These are phyloP conservation scores for Firmiana major DNA, from an alignment of 345 rosid genomes.

Conservation along the genomic window DNA sequence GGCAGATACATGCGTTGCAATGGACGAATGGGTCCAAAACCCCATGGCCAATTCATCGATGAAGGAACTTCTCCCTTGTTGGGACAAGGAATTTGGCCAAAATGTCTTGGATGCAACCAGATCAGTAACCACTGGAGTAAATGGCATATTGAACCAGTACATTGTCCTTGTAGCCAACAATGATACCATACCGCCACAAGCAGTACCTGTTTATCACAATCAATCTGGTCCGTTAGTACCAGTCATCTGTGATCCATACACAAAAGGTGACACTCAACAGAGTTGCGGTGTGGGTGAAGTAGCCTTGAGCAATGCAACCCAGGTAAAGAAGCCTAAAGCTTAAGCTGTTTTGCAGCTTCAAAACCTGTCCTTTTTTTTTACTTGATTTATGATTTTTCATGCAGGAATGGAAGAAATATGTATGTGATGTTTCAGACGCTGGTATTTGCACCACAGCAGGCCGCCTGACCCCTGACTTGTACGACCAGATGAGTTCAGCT, in stretches of 20 bases:
- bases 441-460: constrained; percentile 39
- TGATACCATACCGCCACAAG: constrained; percentile 30
- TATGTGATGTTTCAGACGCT: constrained; percentile 41
- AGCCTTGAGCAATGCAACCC: constrained; percentile 40
- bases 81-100: constrained; percentile 48
- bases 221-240: constrained; percentile 74
- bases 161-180: constrained; percentile 46
- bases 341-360: not conserved
- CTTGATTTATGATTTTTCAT: not conserved
- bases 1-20: constrained; percentile 71
- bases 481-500: constrained; percentile 33
- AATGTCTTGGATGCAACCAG: constrained; percentile 42
- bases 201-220: constrained; percentile 46
- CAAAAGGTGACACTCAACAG: constrained; percentile 19
- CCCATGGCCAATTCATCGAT: constrained; percentile 67
- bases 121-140: constrained; percentile 37
- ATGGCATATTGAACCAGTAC: constrained; percentile 38
- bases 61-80: constrained; percentile 64
- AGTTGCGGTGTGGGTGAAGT: constrained; percentile 43
- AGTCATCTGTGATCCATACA: constrained; percentile 49
- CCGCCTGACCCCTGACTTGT: constrained; percentile 34
- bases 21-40: constrained; percentile 73
- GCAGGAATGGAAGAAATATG: constrained; percentile 49
- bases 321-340: constrained; percentile 33
- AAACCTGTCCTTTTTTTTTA: not conserved